Conservation (phyloP, 345 rosid species). For the Moringa oleifera region DNA sequence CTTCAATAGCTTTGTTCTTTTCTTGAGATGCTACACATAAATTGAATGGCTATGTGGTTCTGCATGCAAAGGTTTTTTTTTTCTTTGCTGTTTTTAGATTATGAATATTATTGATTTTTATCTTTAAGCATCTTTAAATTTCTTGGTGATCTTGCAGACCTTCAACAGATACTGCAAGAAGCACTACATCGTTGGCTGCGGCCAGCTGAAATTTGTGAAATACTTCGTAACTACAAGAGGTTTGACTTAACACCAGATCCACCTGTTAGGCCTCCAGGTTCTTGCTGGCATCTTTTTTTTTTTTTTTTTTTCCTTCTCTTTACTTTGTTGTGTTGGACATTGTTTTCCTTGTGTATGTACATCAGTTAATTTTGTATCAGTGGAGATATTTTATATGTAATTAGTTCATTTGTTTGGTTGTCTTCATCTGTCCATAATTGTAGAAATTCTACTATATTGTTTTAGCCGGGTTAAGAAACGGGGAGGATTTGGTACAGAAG, state of each 20-base stretch:
- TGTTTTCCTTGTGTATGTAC: neutral
- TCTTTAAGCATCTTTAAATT: neutral
- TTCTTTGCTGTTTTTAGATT: neutral
- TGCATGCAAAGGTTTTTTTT: neutral
- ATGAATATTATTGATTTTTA: neutral
- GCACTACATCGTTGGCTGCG: constrained; percentile 63
- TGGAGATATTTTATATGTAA: no score
- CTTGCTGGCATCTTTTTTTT: constrained; percentile 5
- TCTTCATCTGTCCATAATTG: neutral
- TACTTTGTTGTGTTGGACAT: neutral
- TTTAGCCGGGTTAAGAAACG: neutral
- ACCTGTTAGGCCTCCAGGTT: constrained; percentile 50
- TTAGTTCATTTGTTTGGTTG: neutral
- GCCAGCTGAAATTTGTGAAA: constrained; percentile 52
- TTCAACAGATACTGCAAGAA: constrained; percentile 36
- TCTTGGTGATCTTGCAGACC: constrained; percentile 28
- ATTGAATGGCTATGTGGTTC: no score
- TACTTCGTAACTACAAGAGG: constrained; percentile 38
- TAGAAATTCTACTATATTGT: neutral
- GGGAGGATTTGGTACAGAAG: neutral
- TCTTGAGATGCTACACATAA: neutral
- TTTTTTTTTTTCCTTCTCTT: neutral
- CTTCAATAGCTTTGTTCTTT: no score
- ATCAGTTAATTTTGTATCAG: no score
- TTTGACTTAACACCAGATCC: constrained; percentile 38